Evolutionary conservation across 2,329 filamentous ascomycete species (phyloP).

Genomic region (Aspergillus novofumigatus): DNA sequence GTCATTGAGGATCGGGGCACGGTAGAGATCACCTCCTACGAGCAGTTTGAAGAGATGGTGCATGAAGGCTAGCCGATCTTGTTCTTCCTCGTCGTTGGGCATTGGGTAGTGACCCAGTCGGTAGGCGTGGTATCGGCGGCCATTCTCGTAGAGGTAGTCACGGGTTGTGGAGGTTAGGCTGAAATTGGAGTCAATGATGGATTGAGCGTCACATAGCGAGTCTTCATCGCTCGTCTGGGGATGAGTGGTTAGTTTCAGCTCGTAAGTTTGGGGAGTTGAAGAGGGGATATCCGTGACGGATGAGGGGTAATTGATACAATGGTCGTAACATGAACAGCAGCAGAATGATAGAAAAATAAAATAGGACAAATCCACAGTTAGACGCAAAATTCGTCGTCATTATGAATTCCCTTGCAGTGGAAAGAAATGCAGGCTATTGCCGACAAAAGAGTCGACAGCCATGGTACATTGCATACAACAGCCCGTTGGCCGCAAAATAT

Average conservation of each 20-base stretch:
- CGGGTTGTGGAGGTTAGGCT: slow-evolving; percentile 38
- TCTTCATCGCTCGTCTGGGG: slow-evolving; percentile 33
- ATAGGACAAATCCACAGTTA: neutral
- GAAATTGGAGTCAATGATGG: slow-evolving; percentile 38
- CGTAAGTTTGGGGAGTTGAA: neutral
- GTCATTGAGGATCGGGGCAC: slow-evolving; percentile 31
- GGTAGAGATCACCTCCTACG: slow-evolving; percentile 33
- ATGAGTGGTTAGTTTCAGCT: slow-evolving; percentile 3
- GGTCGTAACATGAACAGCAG: neutral
- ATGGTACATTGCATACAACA: neutral
- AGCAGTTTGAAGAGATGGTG: slow-evolving; percentile 39
- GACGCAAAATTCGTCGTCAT: neutral
- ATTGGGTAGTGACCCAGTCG: slow-evolving; percentile 40
- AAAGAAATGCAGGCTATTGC: neutral
- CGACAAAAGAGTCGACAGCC: neutral
- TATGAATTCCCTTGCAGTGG: neutral
- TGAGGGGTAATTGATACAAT: neutral
- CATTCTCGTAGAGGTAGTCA: slow-evolving; percentile 39
- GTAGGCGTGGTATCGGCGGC: slow-evolving; percentile 42
- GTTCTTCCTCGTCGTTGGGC: slow-evolving; percentile 44
- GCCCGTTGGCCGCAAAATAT: neutral
- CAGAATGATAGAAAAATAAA: neutral
- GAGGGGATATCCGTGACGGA: neutral
- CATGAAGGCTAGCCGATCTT: slow-evolving; percentile 39
- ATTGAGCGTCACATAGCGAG: slow-evolving; percentile 27